Evolutionary conservation across 2,329 filamentous ascomycete species (phyloP), one percentile per base, ranked within the genome.

Genomic region (Didymella lethalis): DNA sequence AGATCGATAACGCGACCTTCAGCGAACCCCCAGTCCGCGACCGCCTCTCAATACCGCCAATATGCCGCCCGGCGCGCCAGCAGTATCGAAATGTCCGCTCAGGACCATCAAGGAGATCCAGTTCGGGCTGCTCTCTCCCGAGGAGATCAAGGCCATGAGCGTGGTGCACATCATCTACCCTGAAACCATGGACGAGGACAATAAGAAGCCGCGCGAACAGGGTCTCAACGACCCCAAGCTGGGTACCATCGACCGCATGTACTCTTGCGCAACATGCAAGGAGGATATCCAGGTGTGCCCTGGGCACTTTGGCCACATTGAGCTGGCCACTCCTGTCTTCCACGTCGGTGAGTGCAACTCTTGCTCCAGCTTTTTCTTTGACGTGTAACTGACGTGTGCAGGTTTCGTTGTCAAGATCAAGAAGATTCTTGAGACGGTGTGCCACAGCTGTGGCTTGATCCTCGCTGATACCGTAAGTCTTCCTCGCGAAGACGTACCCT

Each of bases 341-440:
- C 95, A 99, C 72, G 86, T 89, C 71, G 87, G 86, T 88, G 78
- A 64, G 81, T 76, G 55, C 31, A 43, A 65, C n/a, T 18, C 48
- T 12, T 71, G 82, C 23, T 23, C 23, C 40, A 32, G 6, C 10
- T 5, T 18, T 18, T n/a, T 16, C 45, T 7, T 46, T 31, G 31
- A 25, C 44, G 5, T 6, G 18, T 29, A 4, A 32, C 65, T 72
- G 54, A 69, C 52, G 26, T 16, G 3, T 20, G 1, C 84, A 83
- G 95, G 95, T 73, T 99, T 97, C 81, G 90, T 99, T 82, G 96
- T 92, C 79, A 98, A 98, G 84, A 93, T 97, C 81, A 99, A 99
- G 85, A 99, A 98, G 85, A 88, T 99, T 72, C 84, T 99, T 79
- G 96, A 99, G 85, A 95, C 93, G 70, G 93, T 99, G 79, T 99